Evolutionary conservation across 495 filamentous ascomycete species (phyloP), one percentile per base, ranked within the genome.

Genomic region (Viridothelium virens): DNA sequence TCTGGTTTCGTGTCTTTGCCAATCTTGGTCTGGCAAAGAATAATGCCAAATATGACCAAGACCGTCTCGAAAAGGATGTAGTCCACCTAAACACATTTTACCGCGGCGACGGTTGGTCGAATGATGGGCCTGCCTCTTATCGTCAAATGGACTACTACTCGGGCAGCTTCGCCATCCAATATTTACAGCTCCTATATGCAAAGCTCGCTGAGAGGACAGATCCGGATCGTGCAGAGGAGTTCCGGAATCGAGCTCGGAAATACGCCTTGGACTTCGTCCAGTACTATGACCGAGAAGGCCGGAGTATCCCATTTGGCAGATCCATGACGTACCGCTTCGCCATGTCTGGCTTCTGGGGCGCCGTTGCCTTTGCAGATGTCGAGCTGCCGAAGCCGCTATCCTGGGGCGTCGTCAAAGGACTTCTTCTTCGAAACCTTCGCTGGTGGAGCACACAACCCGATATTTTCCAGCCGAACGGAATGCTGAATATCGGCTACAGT

Each of bases 111-210:
- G 89, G 89, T 1, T 92, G 89, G 89, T 89, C 86, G 2, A 90
- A 90, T 68, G 89, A 92, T 69, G 89, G 89, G 0, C 89, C 89
- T 0, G 86, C 86, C 72, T 86, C 84, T 14, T 87, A 90, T 65
- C 85, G 87, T 66, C 88, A 91, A 72, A 88, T 91, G 84, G 89
- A 91, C 72, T 91, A 91, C 71, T 91, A 91, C 71, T 91, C 88
- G 25, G 89, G 89, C 11, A 87, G 85, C 63, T 91, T 91, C 71
- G 89, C 88, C 3, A 91, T 91, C 69, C 88, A 91, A 68, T 90
- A 88, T 73, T 75, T 91, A 5, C 88, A 91, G 70, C 79, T 92
- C 0, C 79, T 91, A 0, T 92, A 91, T 74, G 81, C 87, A n/a
- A 88, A 88, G 61, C 73, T 91, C 3, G 87, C 86, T 6, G 88